Evolutionary conservation across 768 basidiomycete species (phyloP), one percentile per base, ranked within the genome.

Genomic region (Tricholoma furcatifolium): DNA sequence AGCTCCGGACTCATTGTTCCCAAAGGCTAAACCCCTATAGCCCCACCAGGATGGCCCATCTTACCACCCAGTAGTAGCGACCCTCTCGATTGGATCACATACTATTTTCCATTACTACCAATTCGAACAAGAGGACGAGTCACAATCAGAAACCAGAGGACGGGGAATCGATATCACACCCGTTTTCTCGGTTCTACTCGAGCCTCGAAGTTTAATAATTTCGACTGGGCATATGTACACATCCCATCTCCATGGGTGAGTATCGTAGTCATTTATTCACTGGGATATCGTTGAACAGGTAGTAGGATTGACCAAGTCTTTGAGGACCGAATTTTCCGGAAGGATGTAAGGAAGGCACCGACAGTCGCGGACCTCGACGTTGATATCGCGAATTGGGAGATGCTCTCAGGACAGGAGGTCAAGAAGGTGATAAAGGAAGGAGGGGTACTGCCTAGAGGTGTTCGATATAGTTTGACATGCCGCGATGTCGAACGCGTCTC

Each of bases 41-140:
- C 91, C 93, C 1, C 95, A 97, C 62, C 86, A 96, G 72, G 94
- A 98, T 66, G 93, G 95, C 0, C 88, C 93, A 2, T 81, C 85
- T 15, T 98, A 96, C 70, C 73, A 85, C 62, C 91, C 94, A 0
- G 83, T 88, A 4, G 94, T 97, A 1, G 87, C 91, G 1, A 97
- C 95, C n/a, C 71, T 98, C 45, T 93, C 94, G 12, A 71, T 97
- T 53, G 86, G 87, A 38, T 89, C 91, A 1, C 91, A 94, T 66
- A 74, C 87, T 2, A 74, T 92, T 51, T 87, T 98, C 59, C 80
- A 93, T 68, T 90, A 96, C 64, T 91, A 91, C 64, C 77, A 75
- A 48, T 91, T 91, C 61, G 71, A 69, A 50, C 38, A 60, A 35
- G 59, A 66, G 46, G 55, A 51, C 24, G 61, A 31, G 40, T 21